Evolutionary conservation across 78 protist species (phyloP), one percentile per base, ranked within the genome.

Genomic region (Trichosphaerium sp.): DNA sequence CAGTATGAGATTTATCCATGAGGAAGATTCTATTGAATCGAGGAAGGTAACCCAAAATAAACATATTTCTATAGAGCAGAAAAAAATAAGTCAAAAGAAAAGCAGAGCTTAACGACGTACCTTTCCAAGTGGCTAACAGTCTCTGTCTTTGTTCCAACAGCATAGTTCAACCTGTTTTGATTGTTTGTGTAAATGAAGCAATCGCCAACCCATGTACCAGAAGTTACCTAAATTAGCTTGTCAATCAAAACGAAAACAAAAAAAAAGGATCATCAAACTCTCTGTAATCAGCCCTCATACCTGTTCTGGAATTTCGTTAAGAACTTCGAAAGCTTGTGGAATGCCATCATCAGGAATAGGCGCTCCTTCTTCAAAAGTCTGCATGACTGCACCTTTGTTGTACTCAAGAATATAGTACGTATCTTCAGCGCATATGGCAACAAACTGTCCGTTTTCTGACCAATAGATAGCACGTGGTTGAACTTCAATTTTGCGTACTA

Each of bases 121-220:
- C 71, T 51, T n/a, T 89, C 93, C 15, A 91, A 69, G 41, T 83
- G 92, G 25, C 89, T 71, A 5, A 96, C 56, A 3, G 95, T 94
- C 34, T 78, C 75, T 15, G 80, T 74, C 64, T 94, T 90, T 43
- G 92, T 88, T 5, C 99, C 99, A 34, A 94, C 86, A 35, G 72
- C 80, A 67, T 96, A 96, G 75, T 88, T 89, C 60, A 96, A 84
- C 23, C 94, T 76, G 35, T 80, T 65, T 35, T 18, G 59, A 23
- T 37, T 31, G 75, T 76, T 92, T 44, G 92, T 80, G 88, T 85
- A 96, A 65, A 95, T 42, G 40, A 96, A 93, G 84, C 96, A 91
- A 43, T 91, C 96, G 28, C 97, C 97, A 12, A 91, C 88, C 97
- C 96, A 96, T 43, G 31, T 14, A 64, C 38, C 0, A 44, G 10